These are phyloP conservation scores for Cystobasidium slooffiae DNA, from an alignment of 1,284 basidiomycete genomes.

Conservation along the genomic window DNA sequence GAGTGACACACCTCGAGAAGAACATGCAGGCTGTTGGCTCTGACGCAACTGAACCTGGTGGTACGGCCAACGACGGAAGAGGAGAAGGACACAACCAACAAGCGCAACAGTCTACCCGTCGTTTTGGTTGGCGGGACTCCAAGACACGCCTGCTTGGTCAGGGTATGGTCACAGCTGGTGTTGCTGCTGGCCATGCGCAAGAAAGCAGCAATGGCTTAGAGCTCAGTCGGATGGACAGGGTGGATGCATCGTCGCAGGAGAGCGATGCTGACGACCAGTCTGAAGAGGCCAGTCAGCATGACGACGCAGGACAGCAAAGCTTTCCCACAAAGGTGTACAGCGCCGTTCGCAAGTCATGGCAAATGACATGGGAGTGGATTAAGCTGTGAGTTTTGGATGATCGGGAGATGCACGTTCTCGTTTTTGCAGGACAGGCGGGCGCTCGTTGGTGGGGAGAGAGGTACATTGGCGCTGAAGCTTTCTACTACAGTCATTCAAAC, in stretches of 20 bases:
- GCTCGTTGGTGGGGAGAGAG: neutral
- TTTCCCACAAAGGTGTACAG: neutral
- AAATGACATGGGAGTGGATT: neutral
- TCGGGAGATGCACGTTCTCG: neutral
- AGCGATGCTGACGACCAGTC: neutral
- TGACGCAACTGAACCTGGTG: slow-evolving; percentile 1
- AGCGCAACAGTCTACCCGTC: neutral
- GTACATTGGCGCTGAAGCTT: neutral
- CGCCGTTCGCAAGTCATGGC: neutral
- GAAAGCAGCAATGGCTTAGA: neutral
- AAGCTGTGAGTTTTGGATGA: slow-evolving; percentile 18
- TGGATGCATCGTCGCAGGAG: slow-evolving; percentile 8
- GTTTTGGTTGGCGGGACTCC: slow-evolving; percentile 21
- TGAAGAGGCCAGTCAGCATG: neutral
- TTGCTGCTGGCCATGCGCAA: neutral
- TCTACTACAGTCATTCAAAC: slow-evolving; percentile 24
- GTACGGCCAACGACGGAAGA: neutral
- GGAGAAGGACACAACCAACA: neutral
- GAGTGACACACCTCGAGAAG: slow-evolving; percentile 3
- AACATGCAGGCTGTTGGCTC: slow-evolving; percentile 2
- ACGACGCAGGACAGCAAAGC: slow-evolving; percentile 1
- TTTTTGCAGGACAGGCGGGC: neutral
- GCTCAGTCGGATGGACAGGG: slow-evolving; percentile 8
- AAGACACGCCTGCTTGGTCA: neutral
- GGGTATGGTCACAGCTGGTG: slow-evolving; percentile 3